Evolutionary conservation across 176 grass and related monocot species (phyloP).

Genomic region (Rhipidocladum racemiflorum): DNA sequence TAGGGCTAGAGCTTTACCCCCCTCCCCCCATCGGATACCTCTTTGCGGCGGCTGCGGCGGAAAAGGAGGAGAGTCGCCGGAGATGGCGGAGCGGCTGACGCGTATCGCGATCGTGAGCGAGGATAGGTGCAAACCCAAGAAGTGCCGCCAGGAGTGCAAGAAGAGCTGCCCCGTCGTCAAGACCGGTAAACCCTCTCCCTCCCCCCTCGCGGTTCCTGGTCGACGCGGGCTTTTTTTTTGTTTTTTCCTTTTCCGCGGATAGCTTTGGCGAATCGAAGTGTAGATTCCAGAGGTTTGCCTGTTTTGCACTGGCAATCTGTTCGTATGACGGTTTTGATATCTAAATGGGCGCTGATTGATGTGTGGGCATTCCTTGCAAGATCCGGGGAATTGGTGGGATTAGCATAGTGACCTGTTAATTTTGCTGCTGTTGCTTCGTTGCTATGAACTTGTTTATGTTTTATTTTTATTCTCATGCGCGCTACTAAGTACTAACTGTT

Average conservation of each 20-base stretch:
- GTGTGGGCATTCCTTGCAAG: not conserved
- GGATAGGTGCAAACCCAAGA: constrained; percentile 94
- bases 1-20: not conserved
- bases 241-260: not conserved
- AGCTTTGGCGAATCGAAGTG: not conserved
- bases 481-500: not conserved
- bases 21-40: not conserved
- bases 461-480: not conserved
- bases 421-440: not conserved
- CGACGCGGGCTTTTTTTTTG: not conserved
- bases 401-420: not conserved
- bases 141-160: constrained; percentile 97
- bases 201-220: not conserved
- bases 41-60: constrained; percentile 5
- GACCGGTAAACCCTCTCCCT: constrained; percentile 46
- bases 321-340: not conserved
- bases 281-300: constrained; percentile 17
- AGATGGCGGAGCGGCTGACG: constrained; percentile 81
- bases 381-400: constrained; percentile 10
- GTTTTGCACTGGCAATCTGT: not conserved
- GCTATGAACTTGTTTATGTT: not conserved
- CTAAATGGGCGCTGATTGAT: not conserved
- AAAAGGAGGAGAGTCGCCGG: not conserved
- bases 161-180: constrained; percentile 97
- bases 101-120: constrained; percentile 90